phyloP scores from a whole-genome alignment of 2,329 filamentous ascomycete species.

The Stagonosporopsis chrysanthemi region DNA sequence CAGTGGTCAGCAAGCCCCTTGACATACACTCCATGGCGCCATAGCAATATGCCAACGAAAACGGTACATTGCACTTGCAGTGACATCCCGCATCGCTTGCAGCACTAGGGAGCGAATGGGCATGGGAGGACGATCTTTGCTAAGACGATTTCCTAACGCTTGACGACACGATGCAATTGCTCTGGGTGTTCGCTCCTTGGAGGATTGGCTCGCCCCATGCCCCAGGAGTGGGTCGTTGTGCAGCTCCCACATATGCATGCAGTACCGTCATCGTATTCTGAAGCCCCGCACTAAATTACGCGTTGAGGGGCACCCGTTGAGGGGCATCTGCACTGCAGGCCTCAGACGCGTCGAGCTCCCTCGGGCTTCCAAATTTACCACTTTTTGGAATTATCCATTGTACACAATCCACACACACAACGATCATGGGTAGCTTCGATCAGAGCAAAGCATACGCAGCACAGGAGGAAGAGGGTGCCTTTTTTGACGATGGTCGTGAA shows the following conservation, averaged over 20 bases:
- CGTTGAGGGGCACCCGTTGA: slow-evolving; percentile 36
- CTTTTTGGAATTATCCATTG: slow-evolving; percentile 18
- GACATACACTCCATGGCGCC: slow-evolving; percentile 23
- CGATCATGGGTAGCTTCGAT: slow-evolving; percentile 45
- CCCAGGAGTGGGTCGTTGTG: slow-evolving; percentile 10
- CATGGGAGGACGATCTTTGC: slow-evolving; percentile 13
- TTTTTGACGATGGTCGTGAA: slow-evolving; percentile 74
- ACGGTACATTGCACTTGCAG: slow-evolving; percentile 25
- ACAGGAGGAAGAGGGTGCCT: slow-evolving; percentile 54
- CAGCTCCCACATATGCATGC: slow-evolving; percentile 9
- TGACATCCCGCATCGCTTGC: slow-evolving; percentile 27
- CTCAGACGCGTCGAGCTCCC: slow-evolving; percentile 33
- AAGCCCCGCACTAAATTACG: slow-evolving; percentile 38
- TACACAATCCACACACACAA: slow-evolving; percentile 19
- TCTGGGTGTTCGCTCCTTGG: slow-evolving; percentile 4
- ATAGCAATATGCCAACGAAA: slow-evolving; percentile 25
- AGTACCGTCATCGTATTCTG: slow-evolving; percentile 33
- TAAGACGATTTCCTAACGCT: slow-evolving; percentile 28
- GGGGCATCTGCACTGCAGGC: slow-evolving; percentile 17
- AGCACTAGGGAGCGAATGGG: slow-evolving; percentile 7
- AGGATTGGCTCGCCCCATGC: slow-evolving; percentile 10
- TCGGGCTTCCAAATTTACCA: slow-evolving; percentile 23
- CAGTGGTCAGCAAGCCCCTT: slow-evolving; percentile 15
- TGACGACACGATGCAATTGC: slow-evolving; percentile 27
- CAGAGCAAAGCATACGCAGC: slow-evolving; percentile 57